Conservation (phyloP, 257 asterid species). For the Asclepias syriaca region DNA sequence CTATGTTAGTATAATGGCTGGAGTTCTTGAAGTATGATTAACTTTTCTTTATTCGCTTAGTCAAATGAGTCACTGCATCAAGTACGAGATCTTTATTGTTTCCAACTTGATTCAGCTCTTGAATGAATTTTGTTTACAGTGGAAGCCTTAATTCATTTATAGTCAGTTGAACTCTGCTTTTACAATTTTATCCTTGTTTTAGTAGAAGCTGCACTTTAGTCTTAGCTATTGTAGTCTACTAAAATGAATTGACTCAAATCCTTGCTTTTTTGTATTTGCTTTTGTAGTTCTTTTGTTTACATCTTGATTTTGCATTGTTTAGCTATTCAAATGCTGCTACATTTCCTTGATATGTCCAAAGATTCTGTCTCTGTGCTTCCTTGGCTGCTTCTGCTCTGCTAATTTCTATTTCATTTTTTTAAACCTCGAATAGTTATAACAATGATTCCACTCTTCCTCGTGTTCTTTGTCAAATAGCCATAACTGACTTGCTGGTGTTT, state of each 20-base stretch:
- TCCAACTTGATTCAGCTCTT: background rate
- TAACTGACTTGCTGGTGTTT: slow-evolving; percentile 3
- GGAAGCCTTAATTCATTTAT: background rate
- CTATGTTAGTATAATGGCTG: background rate
- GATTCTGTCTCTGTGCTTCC: background rate
- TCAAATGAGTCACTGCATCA: background rate
- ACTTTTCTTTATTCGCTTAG: background rate
- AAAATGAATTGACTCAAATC: background rate
- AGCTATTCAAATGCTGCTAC: background rate
- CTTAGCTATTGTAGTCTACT: background rate
- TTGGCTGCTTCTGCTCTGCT: background rate
- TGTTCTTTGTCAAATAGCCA: background rate
- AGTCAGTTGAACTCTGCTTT: background rate
- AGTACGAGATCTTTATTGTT: background rate
- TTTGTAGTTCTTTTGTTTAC: background rate
- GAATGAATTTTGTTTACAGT: background rate
- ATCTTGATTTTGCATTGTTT: background rate
- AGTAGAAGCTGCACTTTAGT: background rate
- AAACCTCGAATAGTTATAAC: background rate
- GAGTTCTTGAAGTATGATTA: background rate
- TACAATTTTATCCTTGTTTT: background rate
- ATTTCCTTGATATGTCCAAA: background rate
- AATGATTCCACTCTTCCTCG: background rate
- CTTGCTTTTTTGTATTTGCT: background rate
- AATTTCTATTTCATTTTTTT: background rate